Evolutionary conservation across 495 filamentous ascomycete species (phyloP), one percentile per base, ranked within the genome.

Genomic region (Podospora appendiculata): DNA sequence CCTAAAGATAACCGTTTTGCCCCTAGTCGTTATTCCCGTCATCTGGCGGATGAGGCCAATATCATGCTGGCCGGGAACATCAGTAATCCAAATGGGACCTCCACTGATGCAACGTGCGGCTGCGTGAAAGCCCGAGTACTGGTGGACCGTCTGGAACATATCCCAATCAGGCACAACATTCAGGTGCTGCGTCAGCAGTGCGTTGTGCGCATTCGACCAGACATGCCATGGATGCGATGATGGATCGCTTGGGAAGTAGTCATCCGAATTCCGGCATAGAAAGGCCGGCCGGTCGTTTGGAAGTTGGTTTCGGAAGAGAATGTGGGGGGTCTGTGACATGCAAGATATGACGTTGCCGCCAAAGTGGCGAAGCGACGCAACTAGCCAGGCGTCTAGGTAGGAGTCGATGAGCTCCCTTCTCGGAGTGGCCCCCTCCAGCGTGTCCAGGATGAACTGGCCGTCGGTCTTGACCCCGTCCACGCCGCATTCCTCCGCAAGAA

Each of bases 141-240:
- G 71, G 60, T 92, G 88, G 13, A 68, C 65, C 1, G 93, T 95
- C 63, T 98, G 93, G 67, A 98, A 98, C 93, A 98, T 97, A 67
- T 97, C 93, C 93, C 93, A 98, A 67, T 98, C 93, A 0, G 90
- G 90, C 2, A 79, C 58, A 11, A 72, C 45, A 50, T 77, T 74
- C 14, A 81, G 59, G 51, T 79, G 74, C 46, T 76, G 73, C 1
- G 90, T 92, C 16, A 95, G 73, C 12, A 96, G 76, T n/a, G 85
- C 72, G 63, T 94, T 96, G 66, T 96, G 87, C 2, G 92, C 89
- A 62, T 97, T 97, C 53, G 84, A 82, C 68, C 91, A 98, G 43
- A 98, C 74, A 68, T 98, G 93, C 90, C 92, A 97, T 1, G 90
- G 79, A 58, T 97, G 93, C 5, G 85, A 87, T 9, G 77, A 74